Conservation (phyloP, 2,329 filamentous ascomycete genomes). For the Sarocladium brachiariae region DNA sequence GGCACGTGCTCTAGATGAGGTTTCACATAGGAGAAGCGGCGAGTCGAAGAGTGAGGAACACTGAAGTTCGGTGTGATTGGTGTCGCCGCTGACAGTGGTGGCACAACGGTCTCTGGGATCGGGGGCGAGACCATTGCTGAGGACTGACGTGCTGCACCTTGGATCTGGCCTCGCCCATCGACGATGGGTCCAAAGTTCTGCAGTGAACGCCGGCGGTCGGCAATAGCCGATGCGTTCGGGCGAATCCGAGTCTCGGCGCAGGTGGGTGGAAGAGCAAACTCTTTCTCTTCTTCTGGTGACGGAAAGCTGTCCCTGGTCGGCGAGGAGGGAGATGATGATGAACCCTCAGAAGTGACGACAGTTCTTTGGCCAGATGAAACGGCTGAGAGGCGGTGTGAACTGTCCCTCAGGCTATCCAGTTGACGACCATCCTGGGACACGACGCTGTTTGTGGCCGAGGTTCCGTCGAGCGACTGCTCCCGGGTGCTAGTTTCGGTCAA, state of each 20-base stretch:
- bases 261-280: constrained; percentile 14
- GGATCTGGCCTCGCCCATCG: constrained; percentile 20
- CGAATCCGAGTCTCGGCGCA: constrained; percentile 33
- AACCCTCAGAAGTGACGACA: constrained; percentile 50
- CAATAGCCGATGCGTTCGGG: constrained; percentile 47
- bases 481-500: constrained; percentile 22
- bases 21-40: constrained; percentile 35
- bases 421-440: constrained; percentile 53
- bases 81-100: constrained; percentile 21
- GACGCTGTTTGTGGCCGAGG: constrained; percentile 50
- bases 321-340: constrained; percentile 47
- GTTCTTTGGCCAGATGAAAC: constrained; percentile 57
- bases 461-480: constrained; percentile 43
- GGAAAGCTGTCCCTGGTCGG: constrained; percentile 46
- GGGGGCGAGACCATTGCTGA: constrained; percentile 15
- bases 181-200: constrained; percentile 38
- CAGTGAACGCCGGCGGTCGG: constrained; percentile 44
- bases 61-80: constrained; percentile 47
- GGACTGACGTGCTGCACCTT: constrained; percentile 10
- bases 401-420: constrained; percentile 51
- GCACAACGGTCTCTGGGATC: constrained; percentile 10
- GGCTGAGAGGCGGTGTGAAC: constrained; percentile 49
- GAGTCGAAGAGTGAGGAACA: constrained; percentile 38
- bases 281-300: constrained; percentile 16
- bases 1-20: constrained; percentile 1